Base-by-base conservation (phyloP, 2,329 filamentous ascomycete genomes). In the Penicillium sp. region DNA sequence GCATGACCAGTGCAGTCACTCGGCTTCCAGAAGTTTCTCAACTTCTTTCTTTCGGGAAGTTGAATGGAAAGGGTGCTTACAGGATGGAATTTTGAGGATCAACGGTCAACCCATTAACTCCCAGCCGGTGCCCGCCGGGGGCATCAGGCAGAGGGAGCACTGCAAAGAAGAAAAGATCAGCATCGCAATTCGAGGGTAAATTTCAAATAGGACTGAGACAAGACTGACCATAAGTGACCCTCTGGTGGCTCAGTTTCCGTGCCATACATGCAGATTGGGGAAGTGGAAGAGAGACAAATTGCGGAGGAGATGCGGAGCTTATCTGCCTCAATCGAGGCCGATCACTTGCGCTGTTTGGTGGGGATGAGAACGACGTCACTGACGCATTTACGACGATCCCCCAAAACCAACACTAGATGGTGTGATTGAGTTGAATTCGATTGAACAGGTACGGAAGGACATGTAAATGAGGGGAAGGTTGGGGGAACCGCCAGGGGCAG, bases 31-130 rank as follows among this genome's bases (percentile, higher is more conserved):
- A 49, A 49, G 27, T 7, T 33, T 49, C 46, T 46, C 31, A n/a
- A 27, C 27, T 45, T 33, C 44, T n/a, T 54, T 27, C 2, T 14
- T 4, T 8, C 13, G 13, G 19, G 31, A 9, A 31, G 4, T 25
- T n/a, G 16, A 21, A 26, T 16, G 4, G 35, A n/a, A 53, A 42
- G 25, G 48, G 21, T 16, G 42, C 89, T 82, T 82, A 97, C 92
- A 99, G 83, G 60, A 96, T 92, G 55, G 89, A 90, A 75, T 90
- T 90, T 65, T 88, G 83, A 60, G 83, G 81, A 77, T 98, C 95
- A 63, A 97, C 88, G 52, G 92, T 92, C 60, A 99, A 85, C 62
- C 93, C 93, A 81, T 98, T 97, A 67, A 99, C 92, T 63, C 95
- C 95, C 55, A 98, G 86, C 68, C 93, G 85, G 80, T 99, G 95